Evolutionary conservation across 73 alveolate genomes (phyloP).

Genomic region (Paramecium pentaurelia): DNA sequence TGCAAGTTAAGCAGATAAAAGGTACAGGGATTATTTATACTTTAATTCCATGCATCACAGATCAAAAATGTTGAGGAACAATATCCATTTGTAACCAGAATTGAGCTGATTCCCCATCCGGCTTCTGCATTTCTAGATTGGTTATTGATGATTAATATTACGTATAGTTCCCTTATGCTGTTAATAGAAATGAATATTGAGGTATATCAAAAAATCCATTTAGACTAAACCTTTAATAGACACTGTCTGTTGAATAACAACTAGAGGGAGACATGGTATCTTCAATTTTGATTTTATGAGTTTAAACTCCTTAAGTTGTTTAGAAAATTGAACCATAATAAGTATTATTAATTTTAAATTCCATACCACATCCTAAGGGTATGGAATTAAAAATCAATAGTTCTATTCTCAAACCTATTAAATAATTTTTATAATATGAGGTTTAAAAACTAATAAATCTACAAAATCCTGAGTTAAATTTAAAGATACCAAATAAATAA

Average conservation of each 20-base stretch:
- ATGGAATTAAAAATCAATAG: neutral
- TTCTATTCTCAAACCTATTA: neutral
- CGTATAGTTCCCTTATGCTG: neutral
- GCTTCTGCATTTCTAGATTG: neutral
- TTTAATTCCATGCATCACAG: too few relatives aligned
- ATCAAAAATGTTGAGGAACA: neutral
- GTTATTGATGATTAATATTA: neutral
- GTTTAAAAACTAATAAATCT: neutral
- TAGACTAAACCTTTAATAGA: neutral
- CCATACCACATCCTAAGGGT: neutral
- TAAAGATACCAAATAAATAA: neutral
- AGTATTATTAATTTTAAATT: neutral
- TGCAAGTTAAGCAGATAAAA: neutral
- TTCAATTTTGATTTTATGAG: neutral
- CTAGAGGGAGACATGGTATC: neutral
- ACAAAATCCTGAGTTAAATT: neutral
- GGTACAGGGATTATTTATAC: too few relatives aligned
- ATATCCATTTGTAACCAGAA: neutral
- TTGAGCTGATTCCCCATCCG: neutral
- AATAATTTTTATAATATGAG: neutral
- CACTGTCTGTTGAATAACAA: neutral
- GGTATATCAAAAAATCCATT: neutral
- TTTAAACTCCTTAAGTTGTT: neutral
- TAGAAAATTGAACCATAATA: neutral
- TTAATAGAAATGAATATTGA: neutral